Conservation (phyloP, 1,284 basidiomycete genomes). For the Anthracocystis panici-leucophaei region DNA sequence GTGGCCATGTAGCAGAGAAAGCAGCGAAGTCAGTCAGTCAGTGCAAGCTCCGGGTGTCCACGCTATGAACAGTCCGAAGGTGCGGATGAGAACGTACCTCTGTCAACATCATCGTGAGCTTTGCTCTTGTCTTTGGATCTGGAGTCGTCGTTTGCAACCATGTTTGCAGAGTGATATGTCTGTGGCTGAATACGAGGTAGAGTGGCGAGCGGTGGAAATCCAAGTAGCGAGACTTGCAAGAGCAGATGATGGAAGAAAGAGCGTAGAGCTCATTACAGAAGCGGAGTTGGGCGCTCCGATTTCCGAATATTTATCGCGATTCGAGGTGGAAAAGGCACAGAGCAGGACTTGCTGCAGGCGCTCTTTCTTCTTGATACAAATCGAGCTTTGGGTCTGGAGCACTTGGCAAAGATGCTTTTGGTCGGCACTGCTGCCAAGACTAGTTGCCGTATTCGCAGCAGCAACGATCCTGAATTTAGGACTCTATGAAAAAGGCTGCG, state of each 20-base stretch:
- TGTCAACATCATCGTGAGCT: slow-evolving; percentile 33
- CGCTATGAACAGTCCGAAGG: neutral
- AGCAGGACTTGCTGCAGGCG: too few relatives aligned
- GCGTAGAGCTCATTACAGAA: neutral
- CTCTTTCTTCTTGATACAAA: too few relatives aligned
- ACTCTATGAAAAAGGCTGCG: neutral
- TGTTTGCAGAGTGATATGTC: neutral
- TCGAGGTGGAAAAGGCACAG: too few relatives aligned
- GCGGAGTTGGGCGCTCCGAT: neutral
- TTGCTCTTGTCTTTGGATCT: slow-evolving; percentile 35
- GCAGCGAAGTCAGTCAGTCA: neutral
- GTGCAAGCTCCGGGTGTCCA: neutral
- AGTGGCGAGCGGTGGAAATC: neutral
- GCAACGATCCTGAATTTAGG: too few relatives aligned
- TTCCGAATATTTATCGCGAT: slow-evolving; percentile 5
- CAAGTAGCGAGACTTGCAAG: neutral
- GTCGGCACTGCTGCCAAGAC: too few relatives aligned
- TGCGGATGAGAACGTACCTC: slow-evolving; percentile 16
- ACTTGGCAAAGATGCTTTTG: too few relatives aligned
- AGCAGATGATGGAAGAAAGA: neutral
- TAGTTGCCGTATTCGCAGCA: too few relatives aligned
- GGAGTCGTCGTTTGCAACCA: slow-evolving; percentile 34
- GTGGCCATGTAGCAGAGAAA: neutral
- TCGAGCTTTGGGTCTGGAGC: too few relatives aligned
- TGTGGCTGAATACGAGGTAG: neutral